phyloP scores from a whole-genome alignment of 1,139 yeast species.

The Candida tropicalis region DNA sequence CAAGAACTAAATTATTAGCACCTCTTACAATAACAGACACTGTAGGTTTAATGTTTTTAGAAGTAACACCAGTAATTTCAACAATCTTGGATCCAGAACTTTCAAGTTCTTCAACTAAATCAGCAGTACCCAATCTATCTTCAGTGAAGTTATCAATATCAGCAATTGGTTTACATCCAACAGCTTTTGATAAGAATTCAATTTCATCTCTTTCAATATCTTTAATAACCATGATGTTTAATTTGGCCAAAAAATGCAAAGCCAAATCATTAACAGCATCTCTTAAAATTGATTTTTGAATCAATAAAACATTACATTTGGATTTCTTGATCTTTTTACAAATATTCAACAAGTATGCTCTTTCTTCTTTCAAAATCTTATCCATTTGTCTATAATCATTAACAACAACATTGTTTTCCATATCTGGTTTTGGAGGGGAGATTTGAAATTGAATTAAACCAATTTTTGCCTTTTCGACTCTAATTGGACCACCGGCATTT shows the following conservation, averaged over 20 bases:
- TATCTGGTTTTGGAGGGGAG: constrained; percentile 98
- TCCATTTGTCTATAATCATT: constrained; percentile 99
- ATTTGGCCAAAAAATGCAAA: constrained; percentile 87
- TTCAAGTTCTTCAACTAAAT: constrained; percentile 88
- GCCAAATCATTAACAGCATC: constrained; percentile 98
- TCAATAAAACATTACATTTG: constrained; percentile 90
- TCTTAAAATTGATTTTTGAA: constrained; percentile 92
- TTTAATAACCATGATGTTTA: constrained; percentile 90
- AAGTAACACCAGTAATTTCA: constrained; percentile 77
- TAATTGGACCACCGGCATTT: constrained; percentile 93
- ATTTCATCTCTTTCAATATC: constrained; percentile 97
- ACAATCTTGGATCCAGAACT: constrained; percentile 92
- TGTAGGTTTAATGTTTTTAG: constrained; percentile 67
- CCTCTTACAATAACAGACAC: constrained; percentile 94
- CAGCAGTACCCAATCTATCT: constrained; percentile 90
- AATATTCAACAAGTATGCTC: constrained; percentile 90
- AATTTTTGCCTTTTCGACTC: constrained; percentile 91
- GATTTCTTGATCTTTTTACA: constrained; percentile 96
- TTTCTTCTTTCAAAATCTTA: constrained; percentile 94
- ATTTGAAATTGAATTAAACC: constrained; percentile 94
- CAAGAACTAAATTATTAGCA: constrained; percentile 85
- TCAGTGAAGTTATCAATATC: constrained; percentile 92
- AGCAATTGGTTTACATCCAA: constrained; percentile 96
- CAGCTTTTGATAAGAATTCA: constrained; percentile 87
- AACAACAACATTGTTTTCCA: constrained; percentile 96